Percentiles rank a stretch among this genome's conserved stretches.
These are phyloP conservation scores for Barbarea vulgaris DNA, from an alignment of 345 rosid genomes.

Conservation along the genomic window DNA sequence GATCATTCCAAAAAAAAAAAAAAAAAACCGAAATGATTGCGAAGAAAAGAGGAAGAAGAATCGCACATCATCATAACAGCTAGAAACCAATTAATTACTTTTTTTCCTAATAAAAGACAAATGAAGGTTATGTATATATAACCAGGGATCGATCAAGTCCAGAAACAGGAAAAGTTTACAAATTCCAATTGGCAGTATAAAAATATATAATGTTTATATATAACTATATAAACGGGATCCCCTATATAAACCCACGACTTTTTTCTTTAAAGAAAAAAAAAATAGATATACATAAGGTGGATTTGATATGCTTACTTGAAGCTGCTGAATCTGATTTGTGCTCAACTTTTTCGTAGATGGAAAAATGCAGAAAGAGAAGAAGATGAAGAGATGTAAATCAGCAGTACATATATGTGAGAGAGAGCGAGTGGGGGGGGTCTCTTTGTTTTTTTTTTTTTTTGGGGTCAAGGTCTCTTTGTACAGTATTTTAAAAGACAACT, in stretches of 20 bases:
- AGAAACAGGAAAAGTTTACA: background rate
- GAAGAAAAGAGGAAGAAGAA: background rate
- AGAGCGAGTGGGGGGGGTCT: too few species aligned
- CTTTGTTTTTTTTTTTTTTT: too few species aligned
- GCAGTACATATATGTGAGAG: too few species aligned
- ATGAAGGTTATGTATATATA: too few species aligned
- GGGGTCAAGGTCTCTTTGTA: too few species aligned
- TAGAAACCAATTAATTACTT: background rate
- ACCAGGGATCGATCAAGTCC: too few species aligned
- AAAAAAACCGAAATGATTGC: background rate
- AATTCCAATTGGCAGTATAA: background rate
- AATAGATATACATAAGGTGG: background rate
- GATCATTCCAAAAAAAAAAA: background rate
- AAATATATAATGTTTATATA: background rate
- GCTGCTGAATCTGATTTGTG: background rate
- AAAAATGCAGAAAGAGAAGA: too few species aligned
- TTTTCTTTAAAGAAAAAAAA: background rate
- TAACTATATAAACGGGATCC: too few species aligned
- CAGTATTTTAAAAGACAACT: slow-evolving; percentile 5
- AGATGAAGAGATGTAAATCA: too few species aligned
- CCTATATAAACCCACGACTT: too few species aligned
- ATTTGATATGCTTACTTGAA: slow-evolving; percentile 19
- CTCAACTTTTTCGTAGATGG: too few species aligned
- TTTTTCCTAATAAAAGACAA: too few species aligned
- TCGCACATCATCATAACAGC: background rate